Evolutionary conservation across 2,329 filamentous ascomycete species (phyloP), one percentile per base, ranked within the genome.

Genomic region (Aspergillus glaucus): DNA sequence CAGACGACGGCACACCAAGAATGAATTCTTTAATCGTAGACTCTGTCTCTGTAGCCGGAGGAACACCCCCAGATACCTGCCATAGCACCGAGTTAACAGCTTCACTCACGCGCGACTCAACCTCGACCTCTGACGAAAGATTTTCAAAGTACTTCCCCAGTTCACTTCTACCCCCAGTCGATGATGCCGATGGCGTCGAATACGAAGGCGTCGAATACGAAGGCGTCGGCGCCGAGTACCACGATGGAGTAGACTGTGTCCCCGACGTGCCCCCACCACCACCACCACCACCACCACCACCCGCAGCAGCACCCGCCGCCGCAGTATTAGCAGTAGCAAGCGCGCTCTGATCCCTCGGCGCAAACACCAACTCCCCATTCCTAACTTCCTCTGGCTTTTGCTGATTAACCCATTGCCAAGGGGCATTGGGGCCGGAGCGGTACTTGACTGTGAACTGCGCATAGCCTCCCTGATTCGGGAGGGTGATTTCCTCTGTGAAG

Each of bases 1-100:
- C 69, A 39, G 79, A 78, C 59, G 79, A 84, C 0, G 87, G 85
- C 1, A 71, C 70, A 0, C 88, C 88, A 1, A 94, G 68, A 2
- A 72, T 67, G 26, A 83, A 64, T 43, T 77, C 72, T 26, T 75
- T 78, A 47, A 77, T 75, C 0, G 79, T 75, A 3, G 88, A 86
- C 3, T 74, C 64, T 0, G 76, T 79, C 17, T 78, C 69, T 9
- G 55, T 19, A 1, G 83, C 81, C 4, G 79, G 71, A 32, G 71
- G 65, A 2, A 87, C 77, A 0, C 72, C 67, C 2, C 82, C 82
- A 52, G 91, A 85, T 52, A 74, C 52, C 15, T 52, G 61, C 67
- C 71, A 75, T 1, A 75, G 51, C 1, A 59, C 43, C 1, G 72
- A 67, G 0, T 66, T 69, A 2, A 71, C 70, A 2, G 70, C 64